Conservation (phyloP, 2,329 filamentous ascomycete genomes). For the Ophiostoma populinum region DNA sequence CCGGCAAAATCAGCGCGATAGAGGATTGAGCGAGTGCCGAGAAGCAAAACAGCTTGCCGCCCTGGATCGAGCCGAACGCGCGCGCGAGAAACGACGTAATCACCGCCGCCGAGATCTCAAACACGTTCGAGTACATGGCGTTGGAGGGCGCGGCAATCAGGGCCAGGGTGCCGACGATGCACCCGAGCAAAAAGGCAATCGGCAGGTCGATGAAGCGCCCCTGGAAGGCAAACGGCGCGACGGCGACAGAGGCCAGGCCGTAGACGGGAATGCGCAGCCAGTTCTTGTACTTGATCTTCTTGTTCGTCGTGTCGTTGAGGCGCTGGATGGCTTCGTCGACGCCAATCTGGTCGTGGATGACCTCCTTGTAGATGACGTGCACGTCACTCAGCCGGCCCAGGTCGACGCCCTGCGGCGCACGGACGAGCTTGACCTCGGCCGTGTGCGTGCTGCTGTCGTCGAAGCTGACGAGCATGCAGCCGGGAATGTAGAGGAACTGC, state of each 20-base stretch:
- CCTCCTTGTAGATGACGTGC: slow-evolving; percentile 65
- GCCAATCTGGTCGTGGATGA: slow-evolving; percentile 59
- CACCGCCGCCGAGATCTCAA: slow-evolving; percentile 33
- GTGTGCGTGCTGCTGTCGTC: slow-evolving; percentile 58
- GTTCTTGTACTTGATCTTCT: slow-evolving; percentile 28
- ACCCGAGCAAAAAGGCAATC: slow-evolving; percentile 58
- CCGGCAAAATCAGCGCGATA: slow-evolving; percentile 57
- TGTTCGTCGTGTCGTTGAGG: slow-evolving; percentile 36
- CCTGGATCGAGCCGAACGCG: slow-evolving; percentile 47
- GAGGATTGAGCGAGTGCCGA: slow-evolving; percentile 55
- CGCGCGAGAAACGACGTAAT: slow-evolving; percentile 52
- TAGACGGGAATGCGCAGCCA: slow-evolving; percentile 49
- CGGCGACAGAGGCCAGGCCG: slow-evolving; percentile 56
- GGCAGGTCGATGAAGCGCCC: slow-evolving; percentile 64
- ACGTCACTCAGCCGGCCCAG: slow-evolving; percentile 57
- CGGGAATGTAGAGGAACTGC: slow-evolving; percentile 78
- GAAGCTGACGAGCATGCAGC: slow-evolving; percentile 90
- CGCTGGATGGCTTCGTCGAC: slow-evolving; percentile 51
- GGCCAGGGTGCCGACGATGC: slow-evolving; percentile 56
- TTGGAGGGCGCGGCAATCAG: slow-evolving; percentile 55
- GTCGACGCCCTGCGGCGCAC: slow-evolving; percentile 51
- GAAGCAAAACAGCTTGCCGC: slow-evolving; percentile 48
- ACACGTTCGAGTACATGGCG: slow-evolving; percentile 39
- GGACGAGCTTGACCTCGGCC: slow-evolving; percentile 62
- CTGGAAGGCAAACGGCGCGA: slow-evolving; percentile 66